These are phyloP conservation scores for Fusarium metavorans DNA, from an alignment of 2,329 filamentous ascomycete genomes.

Conservation along the genomic window DNA sequence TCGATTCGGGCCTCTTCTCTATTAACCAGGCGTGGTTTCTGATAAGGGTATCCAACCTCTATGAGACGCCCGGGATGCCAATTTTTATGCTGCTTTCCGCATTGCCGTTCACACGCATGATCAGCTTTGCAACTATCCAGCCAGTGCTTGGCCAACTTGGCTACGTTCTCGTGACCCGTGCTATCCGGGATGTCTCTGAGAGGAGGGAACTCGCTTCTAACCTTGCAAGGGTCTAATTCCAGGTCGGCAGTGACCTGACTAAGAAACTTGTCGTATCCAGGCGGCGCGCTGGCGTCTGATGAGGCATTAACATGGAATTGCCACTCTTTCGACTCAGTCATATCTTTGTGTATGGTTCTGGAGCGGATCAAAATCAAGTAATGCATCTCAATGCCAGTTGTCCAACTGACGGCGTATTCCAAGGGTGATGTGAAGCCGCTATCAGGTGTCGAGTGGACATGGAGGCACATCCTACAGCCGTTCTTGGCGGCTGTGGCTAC, in stretches of 20 bases:
- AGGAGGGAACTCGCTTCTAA: not conserved
- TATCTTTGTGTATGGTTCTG: not conserved
- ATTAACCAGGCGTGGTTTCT: not conserved
- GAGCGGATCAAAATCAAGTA: not conserved
- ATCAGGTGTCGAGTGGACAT: not conserved
- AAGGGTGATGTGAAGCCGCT: not conserved
- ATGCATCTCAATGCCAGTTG: not conserved
- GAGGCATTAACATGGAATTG: not conserved
- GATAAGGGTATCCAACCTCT: not conserved
- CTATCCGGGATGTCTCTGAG: conserved; percentile 2
- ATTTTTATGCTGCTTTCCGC: not conserved
- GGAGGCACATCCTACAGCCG: conserved; percentile 6
- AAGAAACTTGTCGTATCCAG: conserved; percentile 3
- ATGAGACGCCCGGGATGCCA: conserved; percentile 12
- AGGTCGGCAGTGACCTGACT: not conserved
- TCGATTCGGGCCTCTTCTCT: not conserved
- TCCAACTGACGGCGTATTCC: not conserved
- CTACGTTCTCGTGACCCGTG: conserved; percentile 4
- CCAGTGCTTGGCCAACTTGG: conserved; percentile 1
- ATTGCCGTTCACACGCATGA: not conserved
- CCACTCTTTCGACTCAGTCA: not conserved
- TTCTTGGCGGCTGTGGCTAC: not conserved
- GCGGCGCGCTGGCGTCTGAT: not conserved
- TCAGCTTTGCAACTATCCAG: not conserved
- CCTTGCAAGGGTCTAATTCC: not conserved